Evolutionary conservation across 2,329 filamentous ascomycete species (phyloP), one percentile per base, ranked within the genome.

Genomic region (Chaetomiaceae sp.): DNA sequence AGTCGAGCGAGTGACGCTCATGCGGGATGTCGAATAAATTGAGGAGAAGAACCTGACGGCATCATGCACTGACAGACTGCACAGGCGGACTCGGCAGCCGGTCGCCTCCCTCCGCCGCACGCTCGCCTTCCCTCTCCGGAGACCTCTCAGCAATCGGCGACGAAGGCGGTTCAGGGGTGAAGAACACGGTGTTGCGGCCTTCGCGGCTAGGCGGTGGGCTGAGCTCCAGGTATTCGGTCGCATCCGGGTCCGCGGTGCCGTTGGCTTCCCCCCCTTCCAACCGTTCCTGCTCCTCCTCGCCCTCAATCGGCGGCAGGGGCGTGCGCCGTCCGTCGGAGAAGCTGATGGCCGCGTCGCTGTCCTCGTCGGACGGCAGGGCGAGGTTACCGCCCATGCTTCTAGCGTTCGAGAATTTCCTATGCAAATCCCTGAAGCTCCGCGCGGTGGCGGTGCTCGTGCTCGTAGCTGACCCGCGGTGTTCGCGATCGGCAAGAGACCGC

Each of bases 401-500:
- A 59, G 76, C 75, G 1, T 78, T 75, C 15, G 80, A 79, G 64
- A 80, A 83, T 60, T 81, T 83, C 39, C 79, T 72, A 61, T 84
- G 80, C 29, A 85, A 70, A 36, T 85, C 81, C 36, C 80, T 76
- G 64, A 85, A 85, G 62, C 84, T 88, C 61, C 78, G 74, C 1
- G 82, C 82, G 3, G 85, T 87, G 17, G 83, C 80, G 11, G 84
- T 87, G 68, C 83, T 87, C 14, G 77, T 77, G 59, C 84, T 88
- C 19, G 83, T 80, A 15, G 78, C 72, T 2, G 85, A 89, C 38
- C 75, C 80, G 29, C 83, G 77, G 17, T 83, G 79, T 34, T 75
- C 76, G 11, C 64, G 66, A n/a, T 64, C 66, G 20, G 66, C 66
- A 12, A 73, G 73, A 3, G 71, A 64, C 6, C 72, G 69, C 19